phyloP scores from a whole-genome alignment of 352 stramenopile genomes.

The Phytophthora cryptogea region DNA sequence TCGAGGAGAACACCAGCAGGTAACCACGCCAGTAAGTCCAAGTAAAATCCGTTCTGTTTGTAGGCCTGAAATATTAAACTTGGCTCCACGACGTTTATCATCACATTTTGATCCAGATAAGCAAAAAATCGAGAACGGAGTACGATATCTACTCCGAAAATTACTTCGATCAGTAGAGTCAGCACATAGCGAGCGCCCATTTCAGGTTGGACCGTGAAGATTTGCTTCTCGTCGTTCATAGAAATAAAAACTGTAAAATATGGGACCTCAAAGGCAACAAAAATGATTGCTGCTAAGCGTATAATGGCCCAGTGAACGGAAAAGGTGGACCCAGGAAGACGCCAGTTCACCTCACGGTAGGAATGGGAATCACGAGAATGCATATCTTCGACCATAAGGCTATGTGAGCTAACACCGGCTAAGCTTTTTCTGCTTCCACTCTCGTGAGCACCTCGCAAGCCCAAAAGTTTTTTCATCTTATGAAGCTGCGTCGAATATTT shows the following conservation, averaged over 20 bases:
- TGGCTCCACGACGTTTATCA: conserved; percentile 56
- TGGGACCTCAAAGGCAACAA: conserved; percentile 64
- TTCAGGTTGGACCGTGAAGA: conserved; percentile 43
- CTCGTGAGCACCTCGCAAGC: conserved; percentile 34
- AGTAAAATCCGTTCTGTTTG: conserved; percentile 54
- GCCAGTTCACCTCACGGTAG: conserved; percentile 25
- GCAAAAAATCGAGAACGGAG: conserved; percentile 56
- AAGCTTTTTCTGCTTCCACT: conserved; percentile 8
- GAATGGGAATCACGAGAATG: neutral
- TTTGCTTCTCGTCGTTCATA: conserved; percentile 43
- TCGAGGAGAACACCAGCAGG: conserved; percentile 55
- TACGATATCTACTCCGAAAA: conserved; percentile 60
- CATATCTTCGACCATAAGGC: neutral
- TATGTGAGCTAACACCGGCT: conserved; percentile 19
- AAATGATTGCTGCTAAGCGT: conserved; percentile 48
- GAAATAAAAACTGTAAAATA: conserved; percentile 75
- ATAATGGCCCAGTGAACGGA: conserved; percentile 51
- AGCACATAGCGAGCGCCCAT: conserved; percentile 35
- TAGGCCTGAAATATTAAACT: conserved; percentile 60
- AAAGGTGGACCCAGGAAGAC: conserved; percentile 52
- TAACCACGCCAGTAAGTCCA: conserved; percentile 51
- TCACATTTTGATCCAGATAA: conserved; percentile 60
- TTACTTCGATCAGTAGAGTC: conserved; percentile 44
- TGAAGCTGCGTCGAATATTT: conserved; percentile 62
- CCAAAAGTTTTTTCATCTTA: conserved; percentile 80